Base-by-base conservation (phyloP, 2,329 filamentous ascomycete species). In the Blumeria hordei region DNA sequence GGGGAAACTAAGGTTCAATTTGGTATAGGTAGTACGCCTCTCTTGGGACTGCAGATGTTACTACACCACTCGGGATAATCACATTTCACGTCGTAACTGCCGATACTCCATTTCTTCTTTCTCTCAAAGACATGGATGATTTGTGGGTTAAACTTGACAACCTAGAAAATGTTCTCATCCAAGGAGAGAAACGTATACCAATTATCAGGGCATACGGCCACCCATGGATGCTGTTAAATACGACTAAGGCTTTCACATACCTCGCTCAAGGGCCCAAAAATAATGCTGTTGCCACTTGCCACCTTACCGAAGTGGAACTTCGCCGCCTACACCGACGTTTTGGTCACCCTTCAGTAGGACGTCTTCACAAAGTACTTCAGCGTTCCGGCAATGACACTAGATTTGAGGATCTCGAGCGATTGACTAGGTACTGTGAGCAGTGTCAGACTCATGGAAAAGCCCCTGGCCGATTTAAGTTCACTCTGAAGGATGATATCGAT, bases 401-500 rank as follows among this genome's bases (percentile, higher is more conserved):
- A 9, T 50, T 50, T 50, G 21, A 50, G 18, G 45, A 28, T 11
- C 7, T 50, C 21, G 33, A 32, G 7, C 45, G 9, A 50, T 28
- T 50, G 9, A 50, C 11, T 36, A 36, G 36, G n/a, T 51, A 35
- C n/a, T 52, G 34, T 35, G 6, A 52, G 8, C 5, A 52, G 8
- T 52, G 50, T 28, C 50, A 52, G 28, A 52, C 4, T 3, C n/a
- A 52, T 52, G 34, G 34, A 7, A 52, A 11, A 10, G 4, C 50
- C 3, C 33, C 34, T 7, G 32, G 50, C 10, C 7, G 43, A 49
- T 55, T 55, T n/a, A 55, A 55, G 36, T 55, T 55, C 28, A 37
- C 39, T 10, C n/a, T 55, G 4, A 45, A 49, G 33, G 36, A 47
- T 18, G 34, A 47, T 33, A 33, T n/a, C 9, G 2, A 53, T 7